Evolutionary conservation across 2,329 filamentous ascomycete species (phyloP).

Genomic region (Apiospora sp.): DNA sequence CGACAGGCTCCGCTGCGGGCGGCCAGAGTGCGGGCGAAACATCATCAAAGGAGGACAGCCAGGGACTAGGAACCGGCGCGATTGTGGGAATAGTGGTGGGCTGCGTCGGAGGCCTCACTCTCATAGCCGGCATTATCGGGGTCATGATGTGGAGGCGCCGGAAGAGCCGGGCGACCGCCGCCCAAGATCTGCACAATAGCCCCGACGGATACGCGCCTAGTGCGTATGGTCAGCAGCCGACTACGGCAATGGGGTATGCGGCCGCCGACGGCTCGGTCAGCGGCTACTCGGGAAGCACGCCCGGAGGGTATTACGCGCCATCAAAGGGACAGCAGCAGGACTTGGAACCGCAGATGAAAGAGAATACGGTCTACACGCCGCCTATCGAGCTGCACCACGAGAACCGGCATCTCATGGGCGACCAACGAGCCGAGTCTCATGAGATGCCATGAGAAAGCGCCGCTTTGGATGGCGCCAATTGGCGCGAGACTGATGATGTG

Average conservation of each 20-base stretch:
- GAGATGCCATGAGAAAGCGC: background rate
- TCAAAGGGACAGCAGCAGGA: background rate
- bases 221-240: background rate
- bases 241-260: background rate
- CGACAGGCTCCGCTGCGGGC: background rate
- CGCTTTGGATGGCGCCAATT: background rate
- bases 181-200: background rate
- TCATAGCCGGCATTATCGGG: background rate
- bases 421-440: background rate
- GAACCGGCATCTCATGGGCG: background rate
- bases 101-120: conserved; percentile 41
- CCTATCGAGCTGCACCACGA: background rate
- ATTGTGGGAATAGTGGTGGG: conserved; percentile 40
- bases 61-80: conserved; percentile 35
- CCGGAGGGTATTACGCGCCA: background rate
- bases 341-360: background rate
- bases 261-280: background rate
- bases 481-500: background rate
- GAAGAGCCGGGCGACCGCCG: background rate
- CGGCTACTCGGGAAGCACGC: background rate
- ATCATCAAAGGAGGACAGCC: background rate
- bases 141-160: background rate
- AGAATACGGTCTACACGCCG: conserved; percentile 1
- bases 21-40: background rate
- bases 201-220: background rate